phyloP scores from a whole-genome alignment of 805 yeast genomes.

The Kuraishia hungarica region DNA sequence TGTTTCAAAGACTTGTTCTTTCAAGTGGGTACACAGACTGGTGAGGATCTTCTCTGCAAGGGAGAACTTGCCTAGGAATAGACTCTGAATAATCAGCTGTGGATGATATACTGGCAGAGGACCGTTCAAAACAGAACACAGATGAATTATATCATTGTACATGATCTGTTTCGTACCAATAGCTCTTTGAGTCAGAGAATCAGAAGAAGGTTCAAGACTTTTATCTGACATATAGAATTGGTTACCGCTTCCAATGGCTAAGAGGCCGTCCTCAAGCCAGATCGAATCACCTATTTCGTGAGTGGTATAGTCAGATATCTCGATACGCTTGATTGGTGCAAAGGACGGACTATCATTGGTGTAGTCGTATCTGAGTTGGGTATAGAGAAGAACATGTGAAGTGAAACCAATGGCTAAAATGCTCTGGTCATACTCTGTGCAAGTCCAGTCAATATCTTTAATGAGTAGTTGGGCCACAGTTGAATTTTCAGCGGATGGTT shows the following conservation, averaged over 20 bases:
- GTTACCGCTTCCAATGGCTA: slow-evolving; percentile 84
- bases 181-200: slow-evolving; percentile 41
- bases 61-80: slow-evolving; percentile 51
- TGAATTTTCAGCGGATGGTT: not conserved
- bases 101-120: slow-evolving; percentile 90
- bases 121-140: slow-evolving; percentile 77
- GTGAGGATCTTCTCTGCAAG: slow-evolving; percentile 51
- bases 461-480: slow-evolving; percentile 26
- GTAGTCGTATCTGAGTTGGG: slow-evolving; percentile 83
- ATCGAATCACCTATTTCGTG: slow-evolving; percentile 84
- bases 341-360: slow-evolving; percentile 75
- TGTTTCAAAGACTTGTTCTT: slow-evolving; percentile 41
- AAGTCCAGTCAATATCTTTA: slow-evolving; percentile 83
- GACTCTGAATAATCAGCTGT: slow-evolving; percentile 68
- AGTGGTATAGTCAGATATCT: slow-evolving; percentile 60
- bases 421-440: slow-evolving; percentile 55
- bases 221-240: slow-evolving; percentile 81
- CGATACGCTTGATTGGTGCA: slow-evolving; percentile 65
- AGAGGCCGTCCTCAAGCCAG: slow-evolving; percentile 74
- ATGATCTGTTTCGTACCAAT: slow-evolving; percentile 53
- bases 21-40: slow-evolving; percentile 40
- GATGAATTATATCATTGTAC: slow-evolving; percentile 48
- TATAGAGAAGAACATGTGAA: slow-evolving; percentile 53
- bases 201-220: slow-evolving; percentile 40
- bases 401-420: slow-evolving; percentile 76